Percentiles rank a stretch among this genome's conserved stretches.
Conservation (phyloP, 768 basidiomycete genomes). For the Collybiopsis luxurians region DNA sequence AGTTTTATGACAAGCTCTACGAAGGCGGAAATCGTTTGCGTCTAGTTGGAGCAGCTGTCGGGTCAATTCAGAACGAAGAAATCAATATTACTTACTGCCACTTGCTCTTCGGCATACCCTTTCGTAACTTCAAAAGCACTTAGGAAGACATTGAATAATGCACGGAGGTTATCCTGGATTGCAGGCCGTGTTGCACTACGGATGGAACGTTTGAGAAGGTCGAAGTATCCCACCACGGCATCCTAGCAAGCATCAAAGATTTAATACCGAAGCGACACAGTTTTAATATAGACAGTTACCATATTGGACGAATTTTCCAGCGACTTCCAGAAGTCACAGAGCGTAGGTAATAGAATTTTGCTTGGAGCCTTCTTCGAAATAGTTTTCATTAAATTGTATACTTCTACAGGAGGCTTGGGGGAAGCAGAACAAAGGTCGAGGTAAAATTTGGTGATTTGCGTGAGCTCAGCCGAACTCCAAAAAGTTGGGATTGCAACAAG, state of each 20-base stretch:
- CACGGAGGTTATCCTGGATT: slow-evolving; percentile 63
- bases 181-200: slow-evolving; percentile 61
- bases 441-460: slow-evolving; percentile 53
- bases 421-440: slow-evolving; percentile 41
- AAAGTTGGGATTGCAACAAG: slow-evolving; percentile 80
- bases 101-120: slow-evolving; percentile 11
- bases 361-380: slow-evolving; percentile 70
- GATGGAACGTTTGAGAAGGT: slow-evolving; percentile 62
- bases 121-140: slow-evolving; percentile 65
- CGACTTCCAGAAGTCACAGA: slow-evolving; percentile 56
- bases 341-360: slow-evolving; percentile 62
- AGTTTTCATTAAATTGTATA: slow-evolving; percentile 54
- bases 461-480: slow-evolving; percentile 63
- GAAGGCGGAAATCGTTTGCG: slow-evolving; percentile 66
- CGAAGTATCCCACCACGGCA: slow-evolving; percentile 57
- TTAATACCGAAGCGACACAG: no score
- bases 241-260: slow-evolving; percentile 25
- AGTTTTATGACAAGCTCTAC: slow-evolving; percentile 88
- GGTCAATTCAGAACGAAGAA: slow-evolving; percentile 7
- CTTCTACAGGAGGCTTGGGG: slow-evolving; percentile 25
- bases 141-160: slow-evolving; percentile 76
- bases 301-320: slow-evolving; percentile 28
- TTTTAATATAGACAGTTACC: slow-evolving; percentile 25
- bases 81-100: neutral
- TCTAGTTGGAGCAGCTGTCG: slow-evolving; percentile 41